Base-by-base conservation (phyloP, 441 rosid genomes). In the Euphorbia corollata region DNA sequence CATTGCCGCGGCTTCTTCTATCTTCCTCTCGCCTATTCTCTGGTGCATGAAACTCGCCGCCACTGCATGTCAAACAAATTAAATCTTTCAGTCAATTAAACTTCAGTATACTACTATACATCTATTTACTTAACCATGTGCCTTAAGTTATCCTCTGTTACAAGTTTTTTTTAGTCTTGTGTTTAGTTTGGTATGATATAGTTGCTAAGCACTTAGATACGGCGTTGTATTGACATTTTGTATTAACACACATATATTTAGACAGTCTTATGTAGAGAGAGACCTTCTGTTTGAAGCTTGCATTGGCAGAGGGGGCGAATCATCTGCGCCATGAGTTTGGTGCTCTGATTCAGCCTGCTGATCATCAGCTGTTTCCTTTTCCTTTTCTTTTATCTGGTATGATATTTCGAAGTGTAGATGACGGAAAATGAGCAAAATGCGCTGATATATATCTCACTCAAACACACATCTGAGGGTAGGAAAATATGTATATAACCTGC, bases 321-420 rank as follows among this genome's bases (percentile, higher is more conserved):
- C 38, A 47, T 79, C 78, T 41, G 74, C 70, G 61, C 59, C 75
- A 9, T 47, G 62, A 20, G 68, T 71, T 63, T 67, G 81, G 48
- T 66, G 83, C 70, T 72, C 72, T 80, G 71, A 50, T 13, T 76
- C 77, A 56, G 68, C 68, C 67, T 81, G 68, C 71, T 79, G 79
- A 19, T 73, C 30, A 59, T 73, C 30, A 56, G 61, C 78, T 78
- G 80, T 83, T 81, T 86, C 93, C 62, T 59, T 63, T 18, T 62
- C 65, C 79, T 80, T 85, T 56, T 91, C 98, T 81, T 85, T 86
- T 5, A 91, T 70, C 98, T 91, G 67, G 16, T 32, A 24, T 54
- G 5, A 39, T 18, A 6, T 22, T 16, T 57, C 34, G 15, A 65
- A 8, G 39, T 39, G n/a, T 60, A 34, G 18, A n/a, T 30, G 32